Base-by-base conservation (phyloP, 1,139 yeast genomes). In the Blastobotrys elegans region DNA sequence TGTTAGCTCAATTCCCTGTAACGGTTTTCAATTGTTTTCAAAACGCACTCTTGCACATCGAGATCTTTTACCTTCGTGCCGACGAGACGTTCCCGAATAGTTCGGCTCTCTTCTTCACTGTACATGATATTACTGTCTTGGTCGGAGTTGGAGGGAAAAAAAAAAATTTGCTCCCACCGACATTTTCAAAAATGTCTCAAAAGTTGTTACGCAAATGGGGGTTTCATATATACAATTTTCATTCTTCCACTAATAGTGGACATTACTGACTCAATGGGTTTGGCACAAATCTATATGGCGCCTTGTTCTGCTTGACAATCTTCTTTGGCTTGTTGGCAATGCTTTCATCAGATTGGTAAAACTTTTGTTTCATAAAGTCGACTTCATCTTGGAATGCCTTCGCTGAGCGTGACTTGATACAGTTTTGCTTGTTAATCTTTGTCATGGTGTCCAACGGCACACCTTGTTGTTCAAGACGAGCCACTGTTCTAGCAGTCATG, bases 401-500 rank as follows among this genome's bases (percentile, higher is more conserved):
- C 46, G 73, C 71, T 24, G 59, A 56, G 54, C 83, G 71, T 47
- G 68, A 65, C 48, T 69, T 66, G 7, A 71, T 63, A 50, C 84
- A 69, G 59, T 79, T 78, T 2, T 68, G 65, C 40, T 82, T 78
- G 57, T 85, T 84, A 52, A 71, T 69, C 52, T 70, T 59, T 8
- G 95, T 84, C 47, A 79, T 68, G 29, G 70, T 71, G 60, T 86
- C 90, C 29, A 84, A 54, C n/a, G 75, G 76, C 50, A 79, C 67
- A 1, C 77, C 79, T 62, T 83, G 90, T 48, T 77, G 69, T 66
- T 86, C 82, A 50, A 84, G 71, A 55, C 95, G 76, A 24, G 96
- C 96, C 6, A 85, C 94, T 1, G 80, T 73, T 63, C 87, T 79
- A 22, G 96, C 96, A 18, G 80, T 75, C 61, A 80, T 72, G 80